Evolutionary conservation across 106 monocot genomes (phyloP), one percentile per base, ranked within the genome.

Genomic region (Amphibolis antarctica): DNA sequence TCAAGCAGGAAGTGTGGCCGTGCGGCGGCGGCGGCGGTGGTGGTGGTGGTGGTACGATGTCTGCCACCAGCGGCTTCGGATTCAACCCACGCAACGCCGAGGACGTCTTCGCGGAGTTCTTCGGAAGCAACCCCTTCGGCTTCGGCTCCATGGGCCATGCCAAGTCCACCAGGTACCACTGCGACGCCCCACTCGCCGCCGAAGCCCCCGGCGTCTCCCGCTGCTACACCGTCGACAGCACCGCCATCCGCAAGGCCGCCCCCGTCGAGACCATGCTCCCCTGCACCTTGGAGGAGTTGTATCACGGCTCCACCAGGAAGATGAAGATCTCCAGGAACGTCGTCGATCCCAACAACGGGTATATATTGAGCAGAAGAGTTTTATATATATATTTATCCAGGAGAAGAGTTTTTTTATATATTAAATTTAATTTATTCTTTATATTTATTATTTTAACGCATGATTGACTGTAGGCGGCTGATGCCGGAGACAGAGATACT

Each of bases 321-420:
- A 89, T 94, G 93, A 94, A 86, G 77, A 84, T 94, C 12, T 89
- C 86, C 1, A 77, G 93, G 47, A 83, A 79, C 64, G 75, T 83
- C 17, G 29, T 79, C 17, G 81, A 83, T 44, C 55, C 71, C 12
- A 76, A 74, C 22, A 66, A 18, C 53, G 89, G 94, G 94, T 94
- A 82, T 44, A 42, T 42, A 9, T 49, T 49, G 12, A 19, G 4
- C 18, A 10, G n/a, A n/a, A n/a, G n/a, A n/a, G n/a, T n/a, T n/a
- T n/a, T n/a, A n/a, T n/a, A n/a, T n/a, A n/a, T n/a, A n/a, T n/a
- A n/a, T n/a, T n/a, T n/a, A n/a, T n/a, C n/a, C n/a, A n/a, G n/a
- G n/a, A n/a, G n/a, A n/a, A n/a, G n/a, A n/a, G n/a, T n/a, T n/a
- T n/a, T n/a, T n/a, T n/a, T n/a, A n/a, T n/a, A n/a, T n/a, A n/a